phyloP scores from a whole-genome alignment of 1,284 basidiomycete genomes.

The Volvariella volvacea region DNA sequence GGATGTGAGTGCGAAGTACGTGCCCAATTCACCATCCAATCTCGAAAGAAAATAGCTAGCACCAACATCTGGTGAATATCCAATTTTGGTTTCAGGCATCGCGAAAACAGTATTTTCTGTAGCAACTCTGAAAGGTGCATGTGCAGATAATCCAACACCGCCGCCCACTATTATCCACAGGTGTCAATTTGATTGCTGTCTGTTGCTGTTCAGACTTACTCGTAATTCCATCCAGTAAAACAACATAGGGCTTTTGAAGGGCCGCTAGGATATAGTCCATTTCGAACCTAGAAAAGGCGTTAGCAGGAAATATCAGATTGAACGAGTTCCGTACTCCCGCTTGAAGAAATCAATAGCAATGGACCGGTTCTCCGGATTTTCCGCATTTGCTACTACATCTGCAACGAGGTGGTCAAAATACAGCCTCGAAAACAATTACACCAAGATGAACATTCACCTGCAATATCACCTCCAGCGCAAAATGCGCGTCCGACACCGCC shows the following conservation, averaged over 20 bases:
- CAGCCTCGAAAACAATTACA: neutral
- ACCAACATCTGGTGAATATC: constrained; percentile 88
- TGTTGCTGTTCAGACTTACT: constrained; percentile 47
- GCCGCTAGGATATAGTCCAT: constrained; percentile 82
- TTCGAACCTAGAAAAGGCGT: constrained; percentile 60
- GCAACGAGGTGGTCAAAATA: neutral
- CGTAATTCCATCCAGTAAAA: constrained; percentile 86
- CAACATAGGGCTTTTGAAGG: constrained; percentile 82
- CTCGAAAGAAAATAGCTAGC: constrained; percentile 86
- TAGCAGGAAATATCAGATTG: constrained; percentile 4
- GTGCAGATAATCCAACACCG: constrained; percentile 86
- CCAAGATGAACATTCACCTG: constrained; percentile 43
- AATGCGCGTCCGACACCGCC: constrained; percentile 79
- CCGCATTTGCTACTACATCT: constrained; percentile 54
- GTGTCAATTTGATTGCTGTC: constrained; percentile 12
- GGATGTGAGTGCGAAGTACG: constrained; percentile 90
- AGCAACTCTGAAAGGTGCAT: constrained; percentile 88
- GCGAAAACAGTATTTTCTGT: constrained; percentile 90
- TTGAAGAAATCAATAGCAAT: constrained; percentile 84
- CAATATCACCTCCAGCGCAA: constrained; percentile 94
- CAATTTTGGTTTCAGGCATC: constrained; percentile 98
- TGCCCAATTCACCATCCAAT: constrained; percentile 88
- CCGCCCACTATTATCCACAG: constrained; percentile 74
- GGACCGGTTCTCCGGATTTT: constrained; percentile 42
- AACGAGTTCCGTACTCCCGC: constrained; percentile 57